A percentile compares a stretch with the other conserved stretches of the same genome.
Evolutionary conservation across 1,284 basidiomycete species (phyloP).

Genomic region (Pseudozyma sp.): DNA sequence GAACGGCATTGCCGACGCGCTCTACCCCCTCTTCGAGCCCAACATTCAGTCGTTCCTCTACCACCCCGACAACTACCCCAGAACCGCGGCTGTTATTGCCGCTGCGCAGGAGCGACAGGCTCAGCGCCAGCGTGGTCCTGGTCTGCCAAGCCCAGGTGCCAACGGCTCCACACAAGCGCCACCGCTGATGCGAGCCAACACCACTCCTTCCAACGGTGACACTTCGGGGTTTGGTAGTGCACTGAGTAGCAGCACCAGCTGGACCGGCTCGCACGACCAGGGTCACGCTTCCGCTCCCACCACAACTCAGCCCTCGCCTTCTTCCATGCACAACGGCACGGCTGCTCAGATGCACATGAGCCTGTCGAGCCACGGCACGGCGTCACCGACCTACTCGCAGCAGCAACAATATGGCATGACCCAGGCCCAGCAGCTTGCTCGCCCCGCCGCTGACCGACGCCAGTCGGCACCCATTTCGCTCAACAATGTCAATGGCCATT

Average conservation of each 20-base stretch:
- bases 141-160: slow-evolving; percentile 50
- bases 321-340: slow-evolving; percentile 45
- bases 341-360: slow-evolving; percentile 51
- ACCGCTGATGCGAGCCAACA: slow-evolving; percentile 59
- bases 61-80: slow-evolving; percentile 68
- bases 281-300: slow-evolving; percentile 50
- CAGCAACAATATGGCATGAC: slow-evolving; percentile 44
- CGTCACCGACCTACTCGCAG: slow-evolving; percentile 49
- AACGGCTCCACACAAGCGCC: slow-evolving; percentile 44
- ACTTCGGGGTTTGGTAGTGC: slow-evolving; percentile 43
- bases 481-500: slow-evolving; percentile 37
- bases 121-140: slow-evolving; percentile 54
- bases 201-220: slow-evolving; percentile 51
- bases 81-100: slow-evolving; percentile 67
- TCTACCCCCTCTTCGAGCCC: slow-evolving; percentile 68
- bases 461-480: slow-evolving; percentile 49
- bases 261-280: slow-evolving; percentile 49
- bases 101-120: slow-evolving; percentile 67
- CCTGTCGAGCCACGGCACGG: slow-evolving; percentile 46
- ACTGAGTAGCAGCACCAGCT: slow-evolving; percentile 49
- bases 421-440: slow-evolving; percentile 42
- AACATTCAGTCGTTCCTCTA: slow-evolving; percentile 69
- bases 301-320: slow-evolving; percentile 49
- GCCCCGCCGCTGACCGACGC: slow-evolving; percentile 42
- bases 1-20: slow-evolving; percentile 64